Conservation (phyloP, 257 asterid genomes). For the Orobanche coerulescens region DNA sequence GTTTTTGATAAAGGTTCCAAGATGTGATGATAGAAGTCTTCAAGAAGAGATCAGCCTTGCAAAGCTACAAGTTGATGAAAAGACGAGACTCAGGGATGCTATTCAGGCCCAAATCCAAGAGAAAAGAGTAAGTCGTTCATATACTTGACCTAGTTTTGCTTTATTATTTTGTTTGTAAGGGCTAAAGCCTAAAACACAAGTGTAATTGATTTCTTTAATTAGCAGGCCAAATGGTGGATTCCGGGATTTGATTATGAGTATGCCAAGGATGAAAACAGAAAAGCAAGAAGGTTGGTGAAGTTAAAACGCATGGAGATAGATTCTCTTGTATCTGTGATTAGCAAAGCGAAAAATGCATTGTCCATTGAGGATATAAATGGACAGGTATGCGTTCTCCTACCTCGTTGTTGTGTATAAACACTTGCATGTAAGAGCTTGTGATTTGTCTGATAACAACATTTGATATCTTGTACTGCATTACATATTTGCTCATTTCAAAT, state of each 20-base stretch:
- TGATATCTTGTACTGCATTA: too few relatives aligned
- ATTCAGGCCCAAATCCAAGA: conserved; percentile 61
- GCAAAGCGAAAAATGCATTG: conserved; percentile 84
- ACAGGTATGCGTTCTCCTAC: conserved; percentile 39
- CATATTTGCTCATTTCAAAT: too few relatives aligned
- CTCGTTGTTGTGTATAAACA: background rate
- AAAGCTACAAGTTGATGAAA: conserved; percentile 63
- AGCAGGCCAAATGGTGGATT: conserved; percentile 58
- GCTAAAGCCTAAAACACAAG: background rate
- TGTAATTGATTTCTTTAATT: conserved; percentile 19
- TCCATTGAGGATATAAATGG: conserved; percentile 69
- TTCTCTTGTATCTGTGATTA: conserved; percentile 61
- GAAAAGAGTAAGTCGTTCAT: conserved; percentile 41
- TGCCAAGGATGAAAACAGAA: conserved; percentile 55
- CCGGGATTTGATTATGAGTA: conserved; percentile 58
- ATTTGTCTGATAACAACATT: too few relatives aligned
- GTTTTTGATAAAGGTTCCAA: conserved; percentile 56
- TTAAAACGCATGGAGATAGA: conserved; percentile 75
- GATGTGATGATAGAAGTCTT: conserved; percentile 51
- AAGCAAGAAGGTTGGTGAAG: conserved; percentile 52
- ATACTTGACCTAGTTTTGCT: background rate
- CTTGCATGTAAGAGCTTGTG: background rate
- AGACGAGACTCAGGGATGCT: conserved; percentile 63
- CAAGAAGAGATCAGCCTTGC: conserved; percentile 60
- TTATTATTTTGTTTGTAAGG: background rate